Conservation (phyloP, 2,329 filamentous ascomycete genomes). For the Aspergillus ruber region DNA sequence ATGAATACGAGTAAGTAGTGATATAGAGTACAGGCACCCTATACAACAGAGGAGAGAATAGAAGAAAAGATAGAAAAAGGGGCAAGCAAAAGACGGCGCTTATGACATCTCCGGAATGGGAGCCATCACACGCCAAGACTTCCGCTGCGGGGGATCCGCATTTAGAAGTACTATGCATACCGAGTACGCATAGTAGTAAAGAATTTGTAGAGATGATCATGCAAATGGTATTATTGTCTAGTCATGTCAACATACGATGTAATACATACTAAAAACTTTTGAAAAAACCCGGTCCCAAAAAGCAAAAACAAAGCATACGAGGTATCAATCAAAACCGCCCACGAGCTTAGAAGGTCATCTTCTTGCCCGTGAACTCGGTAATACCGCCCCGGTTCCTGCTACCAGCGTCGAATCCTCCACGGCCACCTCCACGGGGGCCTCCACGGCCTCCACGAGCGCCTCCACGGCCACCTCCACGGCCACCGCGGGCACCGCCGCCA, state of each 20-base stretch:
- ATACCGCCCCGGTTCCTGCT: slow-evolving; percentile 50
- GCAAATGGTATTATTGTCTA: not conserved
- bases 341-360: slow-evolving; percentile 59
- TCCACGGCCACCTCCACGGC: slow-evolving; percentile 45
- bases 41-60: too few species aligned
- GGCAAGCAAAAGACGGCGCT: slow-evolving; percentile 7
- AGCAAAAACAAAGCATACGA: too few species aligned
- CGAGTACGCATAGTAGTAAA: too few species aligned
- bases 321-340: slow-evolving; percentile 3
- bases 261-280: slow-evolving; percentile 4
- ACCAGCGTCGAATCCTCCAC: slow-evolving; percentile 39
- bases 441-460: slow-evolving; percentile 50
- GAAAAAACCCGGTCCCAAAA: too few species aligned
- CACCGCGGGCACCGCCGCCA: slow-evolving; percentile 39
- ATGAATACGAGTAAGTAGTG: too few species aligned
- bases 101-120: slow-evolving; percentile 4
- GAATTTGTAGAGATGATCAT: too few species aligned
- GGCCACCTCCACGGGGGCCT: slow-evolving; percentile 35
- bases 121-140: not conserved
- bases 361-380: slow-evolving; percentile 69
- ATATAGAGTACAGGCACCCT: too few species aligned
- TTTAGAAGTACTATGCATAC: too few species aligned
- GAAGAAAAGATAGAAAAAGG: not conserved
- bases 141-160: too few species aligned
- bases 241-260: not conserved